Evolutionary conservation across 306 rosid genomes (phyloP), one percentile per base, ranked within the genome.

Genomic region (Cucurbita moschata): DNA sequence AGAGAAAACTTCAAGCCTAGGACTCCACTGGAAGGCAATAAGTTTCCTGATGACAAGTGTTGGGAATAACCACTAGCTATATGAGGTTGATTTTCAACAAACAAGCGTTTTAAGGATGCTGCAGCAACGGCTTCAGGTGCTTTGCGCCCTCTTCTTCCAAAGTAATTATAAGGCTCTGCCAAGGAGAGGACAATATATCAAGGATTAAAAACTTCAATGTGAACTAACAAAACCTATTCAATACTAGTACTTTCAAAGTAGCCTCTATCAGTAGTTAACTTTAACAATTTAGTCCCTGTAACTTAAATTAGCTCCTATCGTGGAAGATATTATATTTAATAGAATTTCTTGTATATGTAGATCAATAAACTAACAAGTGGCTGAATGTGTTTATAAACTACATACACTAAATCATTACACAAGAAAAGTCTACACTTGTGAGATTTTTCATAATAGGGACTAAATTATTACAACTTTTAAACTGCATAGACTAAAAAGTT

Each of bases 71-170:
- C 97, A 77, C 96, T 86, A 10, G 89, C 91, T 71, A 91, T 78
- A 79, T 88, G 88, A 80, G 99, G 89, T 76, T 91, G 96, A 75
- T 94, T 94, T 81, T 94, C 95, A 39, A 94, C 97, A 85, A 91
- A 94, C 80, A 88, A 84, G 26, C 99, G 97, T 82, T 94, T 94
- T 64, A 79, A 78, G 39, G 99, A 89, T 62, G 99, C 96, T 75
- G 99, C 99, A 73, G 99, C 92, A 77, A 94, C 89, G 57, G 89
- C 99, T 83, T 94, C 97, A 60, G 99, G 99, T 81, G 88, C 99
- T 79, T 94, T 94, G 47, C 97, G 85, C 47, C 99, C 99, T 77
- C 99, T 86, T 88, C 99, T 75, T 77, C 97, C 93, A 74, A 88
- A 84, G 84, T 85, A 86, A 82, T 89, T 87, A 80, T 94, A 94